Evolutionary conservation across 2,329 filamentous ascomycete genomes (phyloP), one percentile per base, ranked within the genome.

Genomic region (Thermothelomyces thermophilus): DNA sequence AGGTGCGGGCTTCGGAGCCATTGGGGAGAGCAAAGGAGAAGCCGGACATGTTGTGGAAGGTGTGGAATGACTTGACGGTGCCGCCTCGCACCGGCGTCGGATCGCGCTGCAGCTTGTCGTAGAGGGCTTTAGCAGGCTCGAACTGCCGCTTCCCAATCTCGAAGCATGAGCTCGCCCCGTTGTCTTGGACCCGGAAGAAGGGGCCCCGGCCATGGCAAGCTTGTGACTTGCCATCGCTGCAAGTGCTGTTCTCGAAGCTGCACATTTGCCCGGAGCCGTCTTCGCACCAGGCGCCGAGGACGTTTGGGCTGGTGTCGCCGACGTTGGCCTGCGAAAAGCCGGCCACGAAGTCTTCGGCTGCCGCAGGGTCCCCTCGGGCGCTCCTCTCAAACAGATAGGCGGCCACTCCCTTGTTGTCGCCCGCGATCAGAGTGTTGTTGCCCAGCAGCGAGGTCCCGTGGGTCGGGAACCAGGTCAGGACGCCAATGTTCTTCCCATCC

Each of bases 401-500:
- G 2, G 91, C 90, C 6, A 95, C 88, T 11, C 91, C 91, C 70
- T 97, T 97, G 72, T 97, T 97, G 66, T 97, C 91, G n/a, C 88
- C 91, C 2, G 90, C 84, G 44, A 93, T 80, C 13, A 95, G 75
- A 0, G 90, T 96, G 68, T 95, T 95, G 69, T 96, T 96, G 48
- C 87, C 86, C 20, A 90, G 80, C 67, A 96, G 80, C 0, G 89
- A 95, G 0, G 91, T 97, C 41, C 90, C 90, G 65, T 97, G 91
- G 0, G 90, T 87, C 2, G 91, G 82, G 65, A 91, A 95, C 87
- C 90, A 97, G 14, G 88, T 93, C 51, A 97, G 69, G 1, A 94
- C 73, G 11, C 89, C 90, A 36, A 89, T 80, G 50, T 84, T 84
- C 68, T 89, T 90, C 41, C 77, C 75, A 62, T 93, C 87, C 0